Base-by-base conservation (phyloP, 805 yeast genomes). In the fission yeast (Schizosaccharomyces pombe) region DNA sequence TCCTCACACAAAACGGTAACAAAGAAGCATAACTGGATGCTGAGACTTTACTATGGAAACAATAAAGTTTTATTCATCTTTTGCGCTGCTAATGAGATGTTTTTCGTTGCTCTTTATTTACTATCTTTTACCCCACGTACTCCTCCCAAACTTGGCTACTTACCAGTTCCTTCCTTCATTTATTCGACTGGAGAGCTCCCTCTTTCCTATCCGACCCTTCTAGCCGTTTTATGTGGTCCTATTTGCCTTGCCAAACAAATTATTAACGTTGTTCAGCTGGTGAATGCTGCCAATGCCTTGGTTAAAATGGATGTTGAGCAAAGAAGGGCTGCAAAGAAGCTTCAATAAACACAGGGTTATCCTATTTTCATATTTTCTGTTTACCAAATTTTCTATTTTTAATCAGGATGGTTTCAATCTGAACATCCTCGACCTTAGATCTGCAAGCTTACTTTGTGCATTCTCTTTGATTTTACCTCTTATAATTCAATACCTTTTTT, bases 51-150 rank as follows among this genome's bases (percentile, higher is more conserved):
- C 72, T 91, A 91, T 70, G 83, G 85, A 57, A 82, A 85, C 71
- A 77, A 85, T 62, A 76, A 65, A 16, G 94, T 91, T 19, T 72
- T 91, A 58, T 91, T 91, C 68, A 67, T 79, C 24, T 87, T 91
- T 58, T 91, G 99, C 68, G 85, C 91, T 28, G 82, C 87, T 58
- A 91, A 91, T 68, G 99, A 91, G 70, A 67, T 85, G 54, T 93
- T 91, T 66, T 93, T 84, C 65, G 82, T 87, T 64, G 95, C 94
- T 1, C 65, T 87, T 52, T 91, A 91, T 66, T 72, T 89, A 65
- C 77, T 75, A 64, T 75, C 80, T 58, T 86, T 84, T 66, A 70
- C 76, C 39, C 68, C 68, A 54, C 59, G 63, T 49, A 58, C 68
- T 16, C 67, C 75, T 8, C 76, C 77, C 34, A 29, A 31, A 37